Conservation (phyloP, 1,139 yeast genomes). For the Pichia sp. region DNA sequence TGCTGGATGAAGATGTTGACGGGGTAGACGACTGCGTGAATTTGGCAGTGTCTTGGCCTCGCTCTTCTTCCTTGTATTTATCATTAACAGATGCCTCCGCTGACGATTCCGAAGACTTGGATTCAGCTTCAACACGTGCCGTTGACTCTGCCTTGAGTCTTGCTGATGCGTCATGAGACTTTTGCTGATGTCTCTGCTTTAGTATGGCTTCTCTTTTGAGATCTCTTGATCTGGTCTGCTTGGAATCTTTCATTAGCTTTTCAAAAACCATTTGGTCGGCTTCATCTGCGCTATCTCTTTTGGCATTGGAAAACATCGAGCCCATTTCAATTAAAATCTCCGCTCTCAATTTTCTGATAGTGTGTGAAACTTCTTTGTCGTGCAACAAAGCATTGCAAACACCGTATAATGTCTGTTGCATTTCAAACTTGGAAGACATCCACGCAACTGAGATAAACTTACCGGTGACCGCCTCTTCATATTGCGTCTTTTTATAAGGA, state of each 20-base stretch:
- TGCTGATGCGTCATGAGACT: background rate
- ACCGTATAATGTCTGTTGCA: constrained; percentile 55
- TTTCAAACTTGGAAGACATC: constrained; percentile 72
- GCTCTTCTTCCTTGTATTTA: too few species aligned
- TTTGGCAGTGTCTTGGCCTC: too few species aligned
- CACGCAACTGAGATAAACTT: constrained; percentile 71
- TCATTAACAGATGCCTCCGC: too few species aligned
- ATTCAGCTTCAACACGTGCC: too few species aligned
- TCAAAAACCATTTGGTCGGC: constrained; percentile 72
- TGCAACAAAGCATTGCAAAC: constrained; percentile 54
- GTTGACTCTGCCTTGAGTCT: too few species aligned
- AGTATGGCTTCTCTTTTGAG: constrained; percentile 17
- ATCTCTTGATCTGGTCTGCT: constrained; percentile 32
- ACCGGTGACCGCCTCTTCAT: constrained; percentile 61
- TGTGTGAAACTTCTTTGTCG: constrained; percentile 45
- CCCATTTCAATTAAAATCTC: constrained; percentile 54
- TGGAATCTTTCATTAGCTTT: constrained; percentile 66
- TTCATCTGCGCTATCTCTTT: constrained; percentile 61
- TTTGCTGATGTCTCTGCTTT: background rate
- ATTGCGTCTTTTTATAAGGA: constrained; percentile 47
- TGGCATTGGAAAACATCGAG: constrained; percentile 42
- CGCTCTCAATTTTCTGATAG: constrained; percentile 49
- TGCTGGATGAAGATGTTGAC: background rate
- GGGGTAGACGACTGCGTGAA: too few species aligned
- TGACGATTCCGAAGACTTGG: too few species aligned